These are phyloP conservation scores for Sphagnum contortum DNA, from an alignment of 225 moss, liverwort and hornwort genomes.

Conservation along the genomic window DNA sequence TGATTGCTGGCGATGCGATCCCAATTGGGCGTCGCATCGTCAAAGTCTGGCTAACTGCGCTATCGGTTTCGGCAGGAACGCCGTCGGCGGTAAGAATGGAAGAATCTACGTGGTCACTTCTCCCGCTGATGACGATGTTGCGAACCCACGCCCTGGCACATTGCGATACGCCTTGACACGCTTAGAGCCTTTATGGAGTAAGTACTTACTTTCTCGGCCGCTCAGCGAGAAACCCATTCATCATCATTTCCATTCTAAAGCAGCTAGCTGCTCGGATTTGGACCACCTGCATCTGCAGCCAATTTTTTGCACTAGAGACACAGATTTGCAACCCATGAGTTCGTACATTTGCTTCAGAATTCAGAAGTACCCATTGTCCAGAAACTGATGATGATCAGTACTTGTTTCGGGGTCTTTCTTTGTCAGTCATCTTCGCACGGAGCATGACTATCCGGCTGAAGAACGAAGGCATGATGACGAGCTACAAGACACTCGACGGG, in stretches of 20 bases:
- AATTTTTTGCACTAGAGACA: no score
- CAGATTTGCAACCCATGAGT: no score
- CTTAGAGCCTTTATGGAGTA: slow-evolving; percentile 43
- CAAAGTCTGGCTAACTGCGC: slow-evolving; percentile 46
- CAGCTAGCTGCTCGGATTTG: no score
- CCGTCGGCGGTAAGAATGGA: slow-evolving; percentile 57
- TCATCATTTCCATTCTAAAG: no score
- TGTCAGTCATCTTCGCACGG: slow-evolving; percentile 22
- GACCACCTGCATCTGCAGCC: no score
- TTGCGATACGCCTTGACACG: slow-evolving; percentile 60
- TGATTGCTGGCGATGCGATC: slow-evolving; percentile 41
- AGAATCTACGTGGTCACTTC: slow-evolving; percentile 57
- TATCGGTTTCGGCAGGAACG: slow-evolving; percentile 40
- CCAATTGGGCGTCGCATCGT: slow-evolving; percentile 21
- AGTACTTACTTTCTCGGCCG: no score
- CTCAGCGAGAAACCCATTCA: no score
- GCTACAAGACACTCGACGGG: slow-evolving; percentile 82
- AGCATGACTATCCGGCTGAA: slow-evolving; percentile 65
- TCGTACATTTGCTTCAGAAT: no score
- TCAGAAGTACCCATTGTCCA: no score
- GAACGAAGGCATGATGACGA: slow-evolving; percentile 72
- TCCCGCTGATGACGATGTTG: slow-evolving; percentile 26
- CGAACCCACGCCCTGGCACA: slow-evolving; percentile 51
- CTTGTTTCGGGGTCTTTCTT: no score
- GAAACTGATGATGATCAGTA: no score